A percentile compares a stretch with the other conserved stretches of the same genome.
Evolutionary conservation across 805 yeast genomes (phyloP).

Genomic region (Sugiyamaella marilandica): DNA sequence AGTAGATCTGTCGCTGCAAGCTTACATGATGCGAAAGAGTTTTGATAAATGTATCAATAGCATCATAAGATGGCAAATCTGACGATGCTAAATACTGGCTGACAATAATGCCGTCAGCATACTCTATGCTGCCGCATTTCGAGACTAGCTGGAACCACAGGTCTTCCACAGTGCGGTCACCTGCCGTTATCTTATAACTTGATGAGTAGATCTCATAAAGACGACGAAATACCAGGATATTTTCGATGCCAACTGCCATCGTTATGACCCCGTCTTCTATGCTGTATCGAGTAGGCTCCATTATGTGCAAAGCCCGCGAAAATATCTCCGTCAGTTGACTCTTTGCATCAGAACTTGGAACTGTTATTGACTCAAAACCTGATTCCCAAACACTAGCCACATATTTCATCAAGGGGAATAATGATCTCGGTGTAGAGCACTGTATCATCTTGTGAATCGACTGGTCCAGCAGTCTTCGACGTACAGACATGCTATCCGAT

Average conservation of each 20-base stretch:
- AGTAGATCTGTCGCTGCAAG: slow-evolving; percentile 15
- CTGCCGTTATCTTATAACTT: slow-evolving; percentile 5
- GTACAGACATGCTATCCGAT: slow-evolving; percentile 14
- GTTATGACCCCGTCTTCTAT: slow-evolving; percentile 17
- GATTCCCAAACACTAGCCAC: slow-evolving; percentile 25
- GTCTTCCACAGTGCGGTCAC: slow-evolving; percentile 22
- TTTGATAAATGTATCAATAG: slow-evolving; percentile 22
- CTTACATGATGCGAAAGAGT: slow-evolving; percentile 18
- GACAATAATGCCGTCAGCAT: slow-evolving; percentile 19
- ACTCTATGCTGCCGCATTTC: slow-evolving; percentile 23
- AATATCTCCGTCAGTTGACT: slow-evolving; percentile 24
- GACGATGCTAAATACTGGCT: slow-evolving; percentile 7
- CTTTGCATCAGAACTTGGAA: slow-evolving; percentile 21
- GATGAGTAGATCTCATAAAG: slow-evolving; percentile 22
- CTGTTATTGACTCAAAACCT: slow-evolving; percentile 23
- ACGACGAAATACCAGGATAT: slow-evolving; percentile 21
- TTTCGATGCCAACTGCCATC: slow-evolving; percentile 25
- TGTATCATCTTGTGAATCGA: slow-evolving; percentile 21
- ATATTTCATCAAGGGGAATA: slow-evolving; percentile 26
- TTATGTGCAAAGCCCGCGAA: slow-evolving; percentile 23
- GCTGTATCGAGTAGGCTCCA: slow-evolving; percentile 20
- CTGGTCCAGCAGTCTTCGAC: slow-evolving; percentile 16
- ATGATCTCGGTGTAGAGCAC: slow-evolving; percentile 20
- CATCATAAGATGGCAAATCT: slow-evolving; percentile 17
- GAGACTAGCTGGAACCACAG: slow-evolving; percentile 26